These are phyloP conservation scores for Clarkia xantiana DNA, from an alignment of 345 rosid species.

Conservation along the genomic window DNA sequence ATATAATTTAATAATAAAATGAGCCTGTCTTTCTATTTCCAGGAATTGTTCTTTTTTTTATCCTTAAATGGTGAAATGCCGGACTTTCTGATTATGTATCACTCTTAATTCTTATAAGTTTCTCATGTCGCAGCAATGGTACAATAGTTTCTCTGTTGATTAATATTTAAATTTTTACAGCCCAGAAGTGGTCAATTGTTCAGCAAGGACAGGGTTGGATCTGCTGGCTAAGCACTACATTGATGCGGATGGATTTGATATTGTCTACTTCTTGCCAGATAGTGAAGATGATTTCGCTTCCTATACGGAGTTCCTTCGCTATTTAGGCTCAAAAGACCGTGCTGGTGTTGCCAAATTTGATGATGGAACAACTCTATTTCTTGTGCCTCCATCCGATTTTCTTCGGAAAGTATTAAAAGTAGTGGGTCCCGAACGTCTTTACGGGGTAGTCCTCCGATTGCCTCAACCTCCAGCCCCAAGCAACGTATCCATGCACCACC, in stretches of 20 bases:
- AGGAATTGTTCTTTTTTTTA: too few species aligned
- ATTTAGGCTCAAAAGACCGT: slow-evolving; percentile 79
- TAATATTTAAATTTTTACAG: slow-evolving; percentile 20
- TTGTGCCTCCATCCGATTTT: slow-evolving; percentile 95
- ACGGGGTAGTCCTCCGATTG: slow-evolving; percentile 87
- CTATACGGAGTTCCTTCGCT: slow-evolving; percentile 84
- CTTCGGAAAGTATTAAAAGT: slow-evolving; percentile 66
- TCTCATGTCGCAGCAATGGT: too few species aligned
- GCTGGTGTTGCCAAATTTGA: slow-evolving; percentile 95
- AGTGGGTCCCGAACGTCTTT: slow-evolving; percentile 74
- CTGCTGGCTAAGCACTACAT: slow-evolving; percentile 72
- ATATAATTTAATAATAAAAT: too few species aligned
- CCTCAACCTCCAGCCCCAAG: slow-evolving; percentile 36
- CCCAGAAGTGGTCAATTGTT: slow-evolving; percentile 83
- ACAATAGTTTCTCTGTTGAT: neutral
- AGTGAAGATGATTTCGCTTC: slow-evolving; percentile 91
- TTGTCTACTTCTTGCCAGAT: slow-evolving; percentile 87
- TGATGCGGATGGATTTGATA: slow-evolving; percentile 68
- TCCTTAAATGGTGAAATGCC: too few species aligned
- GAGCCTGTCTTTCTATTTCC: too few species aligned
- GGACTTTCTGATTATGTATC: too few species aligned
- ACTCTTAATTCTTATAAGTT: too few species aligned
- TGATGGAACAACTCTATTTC: slow-evolving; percentile 73
- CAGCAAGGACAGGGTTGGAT: slow-evolving; percentile 96
- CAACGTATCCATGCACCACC: slow-evolving; percentile 18